Conservation (phyloP, 2,329 filamentous ascomycete genomes). For the Cercospora citrullina region DNA sequence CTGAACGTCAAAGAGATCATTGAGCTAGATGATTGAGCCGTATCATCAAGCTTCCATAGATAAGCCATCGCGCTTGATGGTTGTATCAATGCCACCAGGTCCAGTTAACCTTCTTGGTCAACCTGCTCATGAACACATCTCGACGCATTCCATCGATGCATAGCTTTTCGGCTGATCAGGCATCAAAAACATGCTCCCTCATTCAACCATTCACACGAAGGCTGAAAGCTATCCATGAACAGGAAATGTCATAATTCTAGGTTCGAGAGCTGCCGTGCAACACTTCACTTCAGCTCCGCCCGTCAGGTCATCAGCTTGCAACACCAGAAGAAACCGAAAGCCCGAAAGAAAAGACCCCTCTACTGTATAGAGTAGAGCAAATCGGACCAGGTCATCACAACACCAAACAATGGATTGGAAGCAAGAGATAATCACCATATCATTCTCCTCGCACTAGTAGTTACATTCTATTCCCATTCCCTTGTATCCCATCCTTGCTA, state of each 20-base stretch:
- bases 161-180: not conserved
- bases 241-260: not conserved
- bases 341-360: not conserved
- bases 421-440: not conserved
- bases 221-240: not conserved
- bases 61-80: not conserved
- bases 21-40: slow-evolving; percentile 16
- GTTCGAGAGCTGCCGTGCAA: not conserved
- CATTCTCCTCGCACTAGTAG: not conserved
- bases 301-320: not conserved
- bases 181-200: not conserved
- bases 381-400: not conserved
- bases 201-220: not conserved
- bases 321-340: not conserved
- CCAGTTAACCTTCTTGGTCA: not conserved
- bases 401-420: not conserved
- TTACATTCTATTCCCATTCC: not conserved
- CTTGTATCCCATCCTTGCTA: not conserved
- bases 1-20: slow-evolving; percentile 21
- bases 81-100: not conserved
- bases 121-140: not conserved
- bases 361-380: no score
- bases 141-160: not conserved
- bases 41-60: not conserved
- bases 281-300: not conserved